These are phyloP conservation scores for Aspergillus sp. DNA, from an alignment of 2,329 filamentous ascomycete species.

Conservation along the genomic window DNA sequence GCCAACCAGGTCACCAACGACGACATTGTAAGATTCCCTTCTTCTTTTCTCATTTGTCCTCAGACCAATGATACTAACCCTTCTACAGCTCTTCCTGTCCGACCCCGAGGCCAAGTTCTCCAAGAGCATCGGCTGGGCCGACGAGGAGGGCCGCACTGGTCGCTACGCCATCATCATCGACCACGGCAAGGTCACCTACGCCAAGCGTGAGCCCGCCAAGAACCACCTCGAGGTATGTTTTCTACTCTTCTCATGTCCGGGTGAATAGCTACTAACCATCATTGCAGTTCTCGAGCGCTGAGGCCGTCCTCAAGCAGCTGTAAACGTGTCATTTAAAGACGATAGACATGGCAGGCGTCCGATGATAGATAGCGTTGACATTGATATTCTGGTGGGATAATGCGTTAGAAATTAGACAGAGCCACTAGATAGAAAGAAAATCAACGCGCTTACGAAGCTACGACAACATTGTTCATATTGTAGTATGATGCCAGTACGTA, in stretches of 20 bases:
- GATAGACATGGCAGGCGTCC: constrained; percentile 15
- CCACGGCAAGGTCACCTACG: constrained; percentile 80
- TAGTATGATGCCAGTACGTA: constrained; percentile 12
- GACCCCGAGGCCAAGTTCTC: constrained; percentile 74
- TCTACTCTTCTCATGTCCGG: constrained; percentile 16
- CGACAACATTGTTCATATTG: constrained; percentile 16
- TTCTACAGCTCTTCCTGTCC: constrained; percentile 68
- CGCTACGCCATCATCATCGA: constrained; percentile 81
- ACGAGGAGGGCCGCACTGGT: constrained; percentile 69
- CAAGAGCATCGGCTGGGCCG: constrained; percentile 74
- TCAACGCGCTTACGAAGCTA: constrained; percentile 28
- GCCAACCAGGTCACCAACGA: constrained; percentile 77
- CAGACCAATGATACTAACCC: constrained; percentile 5
- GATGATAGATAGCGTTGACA: constrained; percentile 19
- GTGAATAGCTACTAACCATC: constrained; percentile 9
- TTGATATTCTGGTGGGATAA: constrained; percentile 20
- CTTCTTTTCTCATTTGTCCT: background rate
- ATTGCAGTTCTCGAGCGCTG: constrained; percentile 41
- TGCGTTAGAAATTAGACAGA: constrained; percentile 23
- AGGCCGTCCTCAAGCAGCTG: constrained; percentile 41
- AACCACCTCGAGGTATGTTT: constrained; percentile 43
- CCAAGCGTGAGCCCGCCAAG: constrained; percentile 66
- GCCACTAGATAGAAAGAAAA: constrained; percentile 22
- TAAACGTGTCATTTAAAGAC: constrained; percentile 26
- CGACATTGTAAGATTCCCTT: constrained; percentile 55